Conservation (phyloP, 1,284 basidiomycete genomes). For the Cystobasidium sp. region DNA sequence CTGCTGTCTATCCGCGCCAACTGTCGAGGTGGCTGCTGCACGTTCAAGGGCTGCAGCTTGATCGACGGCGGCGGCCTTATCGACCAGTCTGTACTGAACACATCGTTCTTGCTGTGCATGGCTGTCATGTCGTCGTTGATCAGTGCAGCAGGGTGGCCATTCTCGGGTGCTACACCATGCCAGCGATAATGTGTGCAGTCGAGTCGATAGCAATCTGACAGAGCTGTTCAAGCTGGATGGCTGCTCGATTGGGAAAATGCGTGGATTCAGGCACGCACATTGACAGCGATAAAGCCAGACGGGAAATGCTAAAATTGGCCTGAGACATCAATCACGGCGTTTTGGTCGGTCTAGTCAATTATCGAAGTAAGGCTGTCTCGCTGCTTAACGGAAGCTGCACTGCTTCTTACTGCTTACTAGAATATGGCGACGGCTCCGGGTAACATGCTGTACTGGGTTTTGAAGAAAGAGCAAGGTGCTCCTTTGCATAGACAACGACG, state of each 20-base stretch:
- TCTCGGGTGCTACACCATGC: neutral
- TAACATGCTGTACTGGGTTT: too few species aligned
- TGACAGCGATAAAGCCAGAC: neutral
- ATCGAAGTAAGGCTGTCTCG: too few species aligned
- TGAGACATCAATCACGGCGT: too few species aligned
- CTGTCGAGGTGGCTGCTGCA: neutral
- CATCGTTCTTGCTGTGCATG: slow-evolving; percentile 39
- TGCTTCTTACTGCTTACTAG: too few species aligned
- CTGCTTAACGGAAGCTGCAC: too few species aligned
- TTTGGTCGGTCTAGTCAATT: too few species aligned
- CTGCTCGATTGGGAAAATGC: neutral
- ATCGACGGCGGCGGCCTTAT: slow-evolving; percentile 27
- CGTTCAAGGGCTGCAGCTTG: neutral
- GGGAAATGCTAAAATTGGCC: neutral
- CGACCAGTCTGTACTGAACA: slow-evolving; percentile 28
- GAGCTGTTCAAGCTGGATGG: neutral
- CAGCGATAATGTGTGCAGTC: neutral
- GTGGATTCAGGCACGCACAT: neutral
- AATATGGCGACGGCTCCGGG: too few species aligned
- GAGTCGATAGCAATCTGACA: neutral
- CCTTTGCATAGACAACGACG: too few species aligned
- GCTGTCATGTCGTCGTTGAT: neutral
- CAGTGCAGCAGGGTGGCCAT: neutral
- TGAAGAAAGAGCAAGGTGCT: too few species aligned
- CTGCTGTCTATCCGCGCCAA: neutral